phyloP scores from a whole-genome alignment of 495 filamentous ascomycete species.

The Penicillium manginii region DNA sequence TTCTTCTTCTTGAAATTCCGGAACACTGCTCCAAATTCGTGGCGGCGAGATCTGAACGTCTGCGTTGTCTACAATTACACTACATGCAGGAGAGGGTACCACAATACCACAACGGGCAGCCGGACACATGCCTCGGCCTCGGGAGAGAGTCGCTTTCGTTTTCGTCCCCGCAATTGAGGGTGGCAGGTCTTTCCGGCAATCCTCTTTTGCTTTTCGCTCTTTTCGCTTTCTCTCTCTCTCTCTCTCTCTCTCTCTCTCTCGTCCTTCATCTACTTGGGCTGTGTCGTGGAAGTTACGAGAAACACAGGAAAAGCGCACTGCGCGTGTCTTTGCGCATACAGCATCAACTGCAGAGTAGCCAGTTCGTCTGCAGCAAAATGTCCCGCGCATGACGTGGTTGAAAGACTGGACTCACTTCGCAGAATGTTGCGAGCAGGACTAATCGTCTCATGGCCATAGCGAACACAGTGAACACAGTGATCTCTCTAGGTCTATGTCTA shows the following conservation, averaged over 20 bases:
- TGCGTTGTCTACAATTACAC: too few species aligned
- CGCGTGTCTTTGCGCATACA: too few species aligned
- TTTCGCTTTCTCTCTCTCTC: too few species aligned
- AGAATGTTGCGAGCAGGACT: conserved; percentile 7
- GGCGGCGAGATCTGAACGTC: too few species aligned
- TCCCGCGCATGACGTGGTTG: too few species aligned
- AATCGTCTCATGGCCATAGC: conserved; percentile 1
- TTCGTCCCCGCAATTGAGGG: conserved; percentile 11
- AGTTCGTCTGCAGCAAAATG: too few species aligned
- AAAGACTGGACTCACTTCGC: not conserved
- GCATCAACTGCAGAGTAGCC: too few species aligned
- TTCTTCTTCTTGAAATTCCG: not conserved
- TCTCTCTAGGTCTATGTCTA: conserved; percentile 9
- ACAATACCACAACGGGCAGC: not conserved
- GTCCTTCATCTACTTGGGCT: not conserved
- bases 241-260: conserved; percentile 1
- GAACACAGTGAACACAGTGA: not conserved
- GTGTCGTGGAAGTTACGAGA: not conserved
- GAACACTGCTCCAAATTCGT: not conserved
- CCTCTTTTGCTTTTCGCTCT: conserved; percentile 8
- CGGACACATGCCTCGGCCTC: conserved; percentile 10
- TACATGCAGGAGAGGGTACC: too few species aligned
- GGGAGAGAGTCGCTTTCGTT: not conserved
- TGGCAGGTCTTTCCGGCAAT: conserved; percentile 9
- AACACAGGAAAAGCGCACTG: not conserved